Evolutionary conservation across 169 alveolate species (phyloP).

Genomic region (Eimeria praecox): DNA sequence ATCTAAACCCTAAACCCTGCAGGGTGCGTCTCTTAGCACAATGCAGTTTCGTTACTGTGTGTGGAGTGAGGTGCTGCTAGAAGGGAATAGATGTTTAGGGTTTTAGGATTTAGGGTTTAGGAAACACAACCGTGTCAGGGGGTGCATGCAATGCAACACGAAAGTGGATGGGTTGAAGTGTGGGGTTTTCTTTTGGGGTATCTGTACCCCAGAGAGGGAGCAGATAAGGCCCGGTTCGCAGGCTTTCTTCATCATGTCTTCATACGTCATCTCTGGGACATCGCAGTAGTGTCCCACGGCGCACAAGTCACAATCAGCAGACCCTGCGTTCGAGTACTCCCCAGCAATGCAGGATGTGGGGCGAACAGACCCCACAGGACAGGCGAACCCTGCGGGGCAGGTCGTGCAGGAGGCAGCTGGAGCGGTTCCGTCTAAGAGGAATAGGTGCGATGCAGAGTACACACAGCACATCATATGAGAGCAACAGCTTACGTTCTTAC

Average conservation of each 20-base stretch:
- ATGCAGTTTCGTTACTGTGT: too few species aligned
- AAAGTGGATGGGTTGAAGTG: too few species aligned
- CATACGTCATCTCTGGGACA: constrained; percentile 10
- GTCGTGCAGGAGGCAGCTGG: neutral
- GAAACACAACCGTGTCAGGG: too few species aligned
- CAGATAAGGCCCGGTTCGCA: constrained; percentile 43
- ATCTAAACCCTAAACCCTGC: too few species aligned
- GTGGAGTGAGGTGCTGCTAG: too few species aligned
- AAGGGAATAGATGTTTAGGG: too few species aligned
- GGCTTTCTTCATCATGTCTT: constrained; percentile 27
- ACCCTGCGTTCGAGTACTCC: neutral
- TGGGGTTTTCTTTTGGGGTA: too few species aligned
- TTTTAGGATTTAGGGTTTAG: too few species aligned
- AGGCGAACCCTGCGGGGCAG: constrained; percentile 27
- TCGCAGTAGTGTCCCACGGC: constrained; percentile 25
- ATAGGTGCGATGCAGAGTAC: neutral
- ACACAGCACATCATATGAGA: neutral
- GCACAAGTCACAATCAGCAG: constrained; percentile 20
- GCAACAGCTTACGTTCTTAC: neutral
- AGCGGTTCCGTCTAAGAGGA: neutral
- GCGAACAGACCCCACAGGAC: neutral
- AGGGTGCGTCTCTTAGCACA: too few species aligned
- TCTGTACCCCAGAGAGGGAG: constrained; percentile 4
- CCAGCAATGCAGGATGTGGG: constrained; percentile 3
- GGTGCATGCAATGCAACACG: too few species aligned